These are phyloP conservation scores for Camelina sativa DNA, from an alignment of 345 rosid genomes.

Conservation along the genomic window DNA sequence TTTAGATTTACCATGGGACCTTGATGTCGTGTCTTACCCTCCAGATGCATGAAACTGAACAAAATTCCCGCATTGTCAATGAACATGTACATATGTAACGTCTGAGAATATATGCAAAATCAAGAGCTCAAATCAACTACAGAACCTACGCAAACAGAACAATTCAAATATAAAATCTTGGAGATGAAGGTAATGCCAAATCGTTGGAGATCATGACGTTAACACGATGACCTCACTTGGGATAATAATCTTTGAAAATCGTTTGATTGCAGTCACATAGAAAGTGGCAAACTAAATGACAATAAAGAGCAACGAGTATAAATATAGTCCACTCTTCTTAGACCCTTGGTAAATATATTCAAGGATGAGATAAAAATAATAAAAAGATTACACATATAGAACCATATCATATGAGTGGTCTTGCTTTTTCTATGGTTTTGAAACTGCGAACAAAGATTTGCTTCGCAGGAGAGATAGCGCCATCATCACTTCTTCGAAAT, in stretches of 20 bases:
- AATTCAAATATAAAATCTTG: constrained; percentile 18
- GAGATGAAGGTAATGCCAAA: constrained; percentile 14
- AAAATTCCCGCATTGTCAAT: background rate
- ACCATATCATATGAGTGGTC: background rate
- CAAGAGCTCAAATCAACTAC: background rate
- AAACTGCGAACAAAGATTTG: constrained; percentile 42
- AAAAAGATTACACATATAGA: constrained; percentile 18
- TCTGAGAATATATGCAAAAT: background rate
- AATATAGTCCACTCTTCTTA: constrained; percentile 10
- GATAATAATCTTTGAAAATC: constrained; percentile 2
- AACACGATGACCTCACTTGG: constrained; percentile 24
- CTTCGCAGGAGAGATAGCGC: constrained; percentile 63
- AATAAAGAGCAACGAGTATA: constrained; percentile 4
- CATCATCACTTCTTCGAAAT: constrained; percentile 36
- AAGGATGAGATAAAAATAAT: constrained; percentile 13
- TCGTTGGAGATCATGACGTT: constrained; percentile 16
- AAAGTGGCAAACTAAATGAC: constrained; percentile 39
- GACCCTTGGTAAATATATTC: constrained; percentile 15
- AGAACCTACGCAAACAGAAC: background rate
- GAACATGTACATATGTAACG: background rate
- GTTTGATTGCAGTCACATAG: constrained; percentile 42
- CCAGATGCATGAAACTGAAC: background rate
- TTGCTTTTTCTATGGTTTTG: constrained; percentile 27
- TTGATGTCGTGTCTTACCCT: background rate
- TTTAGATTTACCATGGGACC: constrained; percentile 20